Base-by-base conservation (phyloP, 2,329 filamentous ascomycete genomes). In the Neurospora sp. region DNA sequence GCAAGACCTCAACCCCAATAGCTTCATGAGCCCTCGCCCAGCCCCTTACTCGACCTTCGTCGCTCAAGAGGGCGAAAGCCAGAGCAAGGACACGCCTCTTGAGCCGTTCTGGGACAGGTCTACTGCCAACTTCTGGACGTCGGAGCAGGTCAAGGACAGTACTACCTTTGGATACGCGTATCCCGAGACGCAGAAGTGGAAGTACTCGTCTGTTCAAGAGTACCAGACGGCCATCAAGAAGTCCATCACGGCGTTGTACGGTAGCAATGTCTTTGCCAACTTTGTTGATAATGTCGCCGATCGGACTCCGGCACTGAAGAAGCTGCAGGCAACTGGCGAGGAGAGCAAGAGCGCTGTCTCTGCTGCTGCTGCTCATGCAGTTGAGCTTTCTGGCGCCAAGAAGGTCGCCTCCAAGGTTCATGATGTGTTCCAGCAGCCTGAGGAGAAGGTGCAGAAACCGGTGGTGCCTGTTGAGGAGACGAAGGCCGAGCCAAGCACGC, bases 1-100 rank as follows among this genome's bases (percentile, higher is more conserved):
- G 82, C 80, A 85, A 74, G 80, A 79, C 38, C 80, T 86, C 23
- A 76, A 80, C 70, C 81, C 81, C 28, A 71, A 75, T 66, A 73
- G 79, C 71, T 72, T 75, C 68, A 76, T 80, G 38, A 76, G 79
- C 0, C 73, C 79, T 9, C 73, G 76, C n/a, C 72, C 71, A 2
- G 74, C 78, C 13, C 67, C 75, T 1, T 77, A 76, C 52, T 72
- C 71, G 6, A 79, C 74, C 28, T 76, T 76, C 81, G 72, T 52
- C 46, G 71, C 70, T 1, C 71, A 72, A 36, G 69, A 69, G 11
- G 73, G 75, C 28, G 68, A 72, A 11, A 66, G 38, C 6, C 71
- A 76, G 67, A 71, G 52, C 62, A 19, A 73, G 38, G 68, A 73
- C 68, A 71, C 74, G 0, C 73, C 73, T 5, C 73, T 78, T 7